phyloP scores from a whole-genome alignment of 148 eudicot genomes.

The Rhododendron griersonianum region DNA sequence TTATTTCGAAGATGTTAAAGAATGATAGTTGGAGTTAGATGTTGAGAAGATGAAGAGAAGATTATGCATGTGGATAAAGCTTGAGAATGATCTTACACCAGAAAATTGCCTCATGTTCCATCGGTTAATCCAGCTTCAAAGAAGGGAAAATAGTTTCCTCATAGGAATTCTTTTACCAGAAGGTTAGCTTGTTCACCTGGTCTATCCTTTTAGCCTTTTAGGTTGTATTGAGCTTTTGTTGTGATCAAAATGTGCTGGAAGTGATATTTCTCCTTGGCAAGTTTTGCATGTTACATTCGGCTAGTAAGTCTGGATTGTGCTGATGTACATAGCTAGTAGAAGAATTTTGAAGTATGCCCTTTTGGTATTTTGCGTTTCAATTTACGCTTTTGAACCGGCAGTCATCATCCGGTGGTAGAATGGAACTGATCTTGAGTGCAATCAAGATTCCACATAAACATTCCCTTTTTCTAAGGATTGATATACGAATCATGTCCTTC shows the following conservation, averaged over 20 bases:
- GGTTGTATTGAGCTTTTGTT: neutral
- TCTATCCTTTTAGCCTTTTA: neutral
- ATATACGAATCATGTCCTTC: too few relatives aligned
- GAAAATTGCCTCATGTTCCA: neutral
- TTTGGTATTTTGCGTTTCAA: neutral
- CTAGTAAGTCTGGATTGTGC: neutral
- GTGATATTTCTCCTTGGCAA: neutral
- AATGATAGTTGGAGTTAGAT: slow-evolving; percentile 19
- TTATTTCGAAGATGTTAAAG: slow-evolving; percentile 43
- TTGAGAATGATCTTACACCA: neutral
- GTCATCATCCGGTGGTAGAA: neutral
- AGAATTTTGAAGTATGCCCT: neutral
- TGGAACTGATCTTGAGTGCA: neutral
- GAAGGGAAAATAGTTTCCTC: neutral
- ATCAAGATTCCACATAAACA: neutral
- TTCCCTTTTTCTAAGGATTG: too few relatives aligned
- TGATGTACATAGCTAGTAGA: neutral
- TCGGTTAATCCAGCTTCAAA: neutral
- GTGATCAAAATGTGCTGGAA: neutral
- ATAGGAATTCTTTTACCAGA: neutral
- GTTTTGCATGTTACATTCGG: neutral
- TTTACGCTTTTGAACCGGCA: neutral
- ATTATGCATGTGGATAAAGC: neutral
- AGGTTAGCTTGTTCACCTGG: neutral
- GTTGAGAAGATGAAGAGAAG: neutral